phyloP scores from a whole-genome alignment of 345 rosid genomes.

The Murraya koenigii region DNA sequence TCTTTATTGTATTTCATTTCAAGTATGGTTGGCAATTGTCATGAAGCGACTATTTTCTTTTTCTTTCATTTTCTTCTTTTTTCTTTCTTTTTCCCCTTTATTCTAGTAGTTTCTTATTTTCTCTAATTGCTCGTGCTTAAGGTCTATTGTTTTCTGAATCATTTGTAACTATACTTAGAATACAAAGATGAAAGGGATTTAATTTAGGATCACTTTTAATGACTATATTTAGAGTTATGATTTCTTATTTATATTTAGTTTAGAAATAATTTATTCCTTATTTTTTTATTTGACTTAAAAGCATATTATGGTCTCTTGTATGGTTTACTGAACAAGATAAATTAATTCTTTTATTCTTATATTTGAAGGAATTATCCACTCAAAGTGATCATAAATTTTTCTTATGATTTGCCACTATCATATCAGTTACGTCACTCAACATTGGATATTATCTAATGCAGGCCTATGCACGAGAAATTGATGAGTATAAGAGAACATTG shows the following conservation, averaged over 20 bases:
- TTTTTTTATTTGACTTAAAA: background rate
- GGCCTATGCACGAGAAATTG: conserved; percentile 81
- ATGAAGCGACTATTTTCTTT: background rate
- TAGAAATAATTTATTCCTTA: background rate
- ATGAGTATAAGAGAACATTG: conserved; percentile 73
- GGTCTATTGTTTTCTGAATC: background rate
- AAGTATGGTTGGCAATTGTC: background rate
- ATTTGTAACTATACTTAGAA: background rate
- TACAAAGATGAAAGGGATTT: background rate
- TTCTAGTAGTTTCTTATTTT: background rate
- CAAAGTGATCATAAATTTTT: background rate
- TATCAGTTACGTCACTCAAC: background rate
- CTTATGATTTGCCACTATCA: background rate
- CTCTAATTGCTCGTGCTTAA: background rate
- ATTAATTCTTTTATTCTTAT: background rate
- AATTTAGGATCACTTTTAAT: background rate
- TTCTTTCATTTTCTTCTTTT: background rate
- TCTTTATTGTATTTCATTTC: background rate
- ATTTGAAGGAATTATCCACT: background rate
- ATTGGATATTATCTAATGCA: conserved; percentile 21
- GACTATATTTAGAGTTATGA: background rate
- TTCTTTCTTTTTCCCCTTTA: background rate
- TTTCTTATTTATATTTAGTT: background rate
- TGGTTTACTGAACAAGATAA: background rate
- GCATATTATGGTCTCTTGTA: background rate